Evolutionary conservation across 2,329 filamentous ascomycete species (phyloP).

Genomic region (Aspergillus aculeatinus): DNA sequence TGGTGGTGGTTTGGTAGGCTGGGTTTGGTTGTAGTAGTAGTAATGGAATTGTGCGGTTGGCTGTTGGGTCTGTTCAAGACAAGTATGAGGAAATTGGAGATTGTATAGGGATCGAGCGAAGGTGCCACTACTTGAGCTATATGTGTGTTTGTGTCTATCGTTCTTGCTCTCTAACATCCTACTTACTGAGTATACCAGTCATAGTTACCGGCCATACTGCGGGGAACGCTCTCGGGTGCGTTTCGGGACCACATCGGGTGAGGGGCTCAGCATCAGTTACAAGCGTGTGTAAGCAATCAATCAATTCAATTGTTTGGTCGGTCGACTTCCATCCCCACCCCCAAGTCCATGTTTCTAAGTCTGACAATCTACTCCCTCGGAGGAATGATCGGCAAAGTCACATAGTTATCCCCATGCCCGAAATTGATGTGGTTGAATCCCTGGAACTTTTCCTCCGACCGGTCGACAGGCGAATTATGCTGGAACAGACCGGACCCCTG

Average conservation of each 20-base stretch:
- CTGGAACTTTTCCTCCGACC: constrained; percentile 45
- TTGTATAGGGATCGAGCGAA: no score
- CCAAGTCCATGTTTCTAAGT: not conserved
- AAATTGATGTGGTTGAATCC: constrained; percentile 53
- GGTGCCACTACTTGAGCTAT: no score
- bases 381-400: constrained; percentile 51
- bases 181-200: no score
- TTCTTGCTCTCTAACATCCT: no score
- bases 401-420: constrained; percentile 48
- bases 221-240: not conserved
- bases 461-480: constrained; percentile 44
- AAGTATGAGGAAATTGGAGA: no score
- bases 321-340: not conserved
- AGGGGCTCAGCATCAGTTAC: not conserved
- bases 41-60: not conserved
- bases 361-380: not conserved
- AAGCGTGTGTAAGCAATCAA: not conserved
- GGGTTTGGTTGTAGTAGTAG: constrained; percentile 4
- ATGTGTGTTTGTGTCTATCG: no score
- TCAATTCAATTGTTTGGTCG: not conserved
- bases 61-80: no score
- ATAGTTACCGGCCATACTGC: no score
- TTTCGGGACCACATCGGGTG: constrained; percentile 27
- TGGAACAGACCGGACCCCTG: constrained; percentile 52
- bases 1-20: no score